Percentiles rank a stretch among this genome's conserved stretches.
Conservation (phyloP, 2,329 filamentous ascomycete species). For the Emericellopsis atlantica region DNA sequence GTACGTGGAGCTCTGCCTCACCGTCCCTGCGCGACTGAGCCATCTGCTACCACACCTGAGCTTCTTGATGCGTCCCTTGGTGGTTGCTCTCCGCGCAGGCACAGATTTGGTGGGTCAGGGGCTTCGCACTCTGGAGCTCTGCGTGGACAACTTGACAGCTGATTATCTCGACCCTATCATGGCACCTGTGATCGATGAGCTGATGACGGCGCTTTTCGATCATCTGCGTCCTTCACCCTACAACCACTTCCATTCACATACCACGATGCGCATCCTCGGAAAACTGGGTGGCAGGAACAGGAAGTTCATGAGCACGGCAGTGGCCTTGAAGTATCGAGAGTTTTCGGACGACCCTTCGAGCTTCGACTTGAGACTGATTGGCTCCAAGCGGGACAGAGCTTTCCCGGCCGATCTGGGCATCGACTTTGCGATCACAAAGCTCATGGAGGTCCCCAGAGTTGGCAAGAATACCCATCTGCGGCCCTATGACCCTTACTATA, state of each 20-base stretch:
- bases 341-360: constrained; percentile 82
- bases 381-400: constrained; percentile 76
- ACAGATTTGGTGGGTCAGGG: constrained; percentile 93
- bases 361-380: constrained; percentile 79
- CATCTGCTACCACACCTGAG: constrained; percentile 91
- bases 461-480: constrained; percentile 39
- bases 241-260: constrained; percentile 95
- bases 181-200: constrained; percentile 95
- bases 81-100: constrained; percentile 85
- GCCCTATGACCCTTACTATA: constrained; percentile 71
- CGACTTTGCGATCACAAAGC: constrained; percentile 76
- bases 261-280: constrained; percentile 91
- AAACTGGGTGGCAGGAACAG: constrained; percentile 92
- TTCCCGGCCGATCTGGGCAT: constrained; percentile 81
- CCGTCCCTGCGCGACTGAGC: constrained; percentile 85
- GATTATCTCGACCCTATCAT: constrained; percentile 98
- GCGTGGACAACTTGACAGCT: constrained; percentile 94
- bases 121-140: constrained; percentile 83
- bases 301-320: constrained; percentile 85
- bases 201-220: constrained; percentile 96
- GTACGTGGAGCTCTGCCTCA: constrained; percentile 93
- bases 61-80: constrained; percentile 92
- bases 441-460: constrained; percentile 66
- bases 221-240: constrained; percentile 90
- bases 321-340: constrained; percentile 69